Evolutionary conservation across 1,284 basidiomycete species (phyloP), one percentile per base, ranked within the genome.

Genomic region (Afroboletus lepidellus): DNA sequence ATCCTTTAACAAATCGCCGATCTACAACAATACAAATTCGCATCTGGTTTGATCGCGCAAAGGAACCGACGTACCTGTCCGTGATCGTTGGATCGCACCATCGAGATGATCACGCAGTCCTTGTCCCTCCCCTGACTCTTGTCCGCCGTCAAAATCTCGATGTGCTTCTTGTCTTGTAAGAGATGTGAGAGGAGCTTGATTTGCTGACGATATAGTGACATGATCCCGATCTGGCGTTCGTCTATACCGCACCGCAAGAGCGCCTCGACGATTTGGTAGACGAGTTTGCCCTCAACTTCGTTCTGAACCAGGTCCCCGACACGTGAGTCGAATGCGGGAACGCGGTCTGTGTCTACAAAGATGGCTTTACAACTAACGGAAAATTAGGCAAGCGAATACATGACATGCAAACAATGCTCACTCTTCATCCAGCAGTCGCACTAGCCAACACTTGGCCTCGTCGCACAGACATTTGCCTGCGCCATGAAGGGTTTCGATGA

Each of bases 81-180:
- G 0, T 73, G 70, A 44, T 85, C 81, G 63, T 98, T 97, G 1
- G 90, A 92, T 46, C 94, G 78, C 6, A 98, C 94, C 73, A 98
- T 85, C 9, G 92, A 95, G 51, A 99, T 89, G 58, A 99, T 77
- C 55, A 99, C 87, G 62, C 91, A 94, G 45, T 94, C 92, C 70
- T 99, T 99, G 73, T 99, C 97, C 41, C 97, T 77, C 0, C 97
- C 97, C 71, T 99, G 96, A 69, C 90, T 93, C 50, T 87, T 88
- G 72, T 99, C 97, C 4, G 95, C 96, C 0, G 96, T 99, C 51
- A 98, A 74, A 48, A 97, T 84, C 68, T 99, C 97, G 24, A 99
- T 76, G 3, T 74, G 77, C 45, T 74, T 72, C 46, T 73, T 72
- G 20, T 69, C 70, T 32, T 77, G 70, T 59, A 92, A 65, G 52